Base-by-base conservation (phyloP, 163 green algal genomes). In the Scenedesmus sp. region DNA sequence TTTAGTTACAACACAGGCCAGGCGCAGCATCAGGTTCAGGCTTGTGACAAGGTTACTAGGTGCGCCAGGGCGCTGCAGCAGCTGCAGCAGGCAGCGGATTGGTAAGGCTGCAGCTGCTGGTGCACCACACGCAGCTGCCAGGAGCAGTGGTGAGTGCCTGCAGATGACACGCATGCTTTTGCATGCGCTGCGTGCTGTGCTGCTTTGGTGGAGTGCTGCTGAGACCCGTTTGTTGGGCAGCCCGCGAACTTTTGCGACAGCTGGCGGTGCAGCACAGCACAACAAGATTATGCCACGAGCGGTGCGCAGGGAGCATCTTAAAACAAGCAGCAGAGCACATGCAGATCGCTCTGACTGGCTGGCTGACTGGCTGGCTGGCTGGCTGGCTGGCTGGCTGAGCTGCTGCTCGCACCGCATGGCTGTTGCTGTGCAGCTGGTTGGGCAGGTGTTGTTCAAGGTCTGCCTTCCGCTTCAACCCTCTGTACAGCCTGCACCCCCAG, bases 401-500 rank as follows among this genome's bases (percentile, higher is more conserved):
- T 76, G 61, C 30, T 37, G 30, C 65, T 76, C 65, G 37, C 65
- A 76, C 65, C 65, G 65, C 65, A 37, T 76, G 65, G 65, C 65
- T 76, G 65, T 30, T 76, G 65, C 65, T 5, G 37, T 46, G 73
- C 33, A 53, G 73, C 73, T 83, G 73, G 73, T 49, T 49, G 73
- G 73, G 73, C 73, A 83, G 37, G 15, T 49, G 37, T 1, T 37
- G 73, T 37, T 83, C 73, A 13, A 33, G 4, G 78, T 53, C 78
- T 49, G 78, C 78, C 40, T 26, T 33, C 18, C 18, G 78, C 43
- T 56, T 84, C 13, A 84, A 12, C 1, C 18, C 15, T 16, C 37
- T 40, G 78, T 84, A 84, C 40, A 84, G 18, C 78, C 78, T 84
- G 70, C 70, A n/a, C 2, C n/a, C n/a, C n/a, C n/a, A n/a, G n/a